phyloP scores from a whole-genome alignment of 208 protist genomes.

The Crithidia mellificae region DNA sequence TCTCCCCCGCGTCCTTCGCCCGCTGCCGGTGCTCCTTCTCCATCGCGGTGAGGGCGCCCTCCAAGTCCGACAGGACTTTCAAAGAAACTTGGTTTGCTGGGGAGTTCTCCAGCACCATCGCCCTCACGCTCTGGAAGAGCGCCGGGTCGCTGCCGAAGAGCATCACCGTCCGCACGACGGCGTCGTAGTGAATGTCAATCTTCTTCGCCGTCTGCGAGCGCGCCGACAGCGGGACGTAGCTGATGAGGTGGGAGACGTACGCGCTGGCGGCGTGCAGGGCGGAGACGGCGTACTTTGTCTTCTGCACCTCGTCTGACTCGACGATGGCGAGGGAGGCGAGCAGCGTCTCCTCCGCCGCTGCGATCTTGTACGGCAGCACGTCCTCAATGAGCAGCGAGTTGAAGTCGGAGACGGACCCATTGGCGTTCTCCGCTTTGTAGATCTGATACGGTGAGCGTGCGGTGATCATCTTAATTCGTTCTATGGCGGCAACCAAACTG shows the following conservation, averaged over 20 bases:
- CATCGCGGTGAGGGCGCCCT: slow-evolving; percentile 38
- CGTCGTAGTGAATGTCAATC: slow-evolving; percentile 51
- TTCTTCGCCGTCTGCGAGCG: slow-evolving; percentile 44
- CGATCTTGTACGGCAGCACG: slow-evolving; percentile 75
- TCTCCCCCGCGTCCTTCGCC: slow-evolving; percentile 53
- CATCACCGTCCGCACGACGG: slow-evolving; percentile 42
- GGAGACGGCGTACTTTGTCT: slow-evolving; percentile 53
- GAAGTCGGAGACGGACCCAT: slow-evolving; percentile 48
- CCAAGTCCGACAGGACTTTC: slow-evolving; percentile 44
- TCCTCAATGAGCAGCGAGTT: slow-evolving; percentile 59
- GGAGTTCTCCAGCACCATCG: slow-evolving; percentile 32
- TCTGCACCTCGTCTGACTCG: slow-evolving; percentile 34
- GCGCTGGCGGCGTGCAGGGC: slow-evolving; percentile 46
- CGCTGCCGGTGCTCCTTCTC: slow-evolving; percentile 54
- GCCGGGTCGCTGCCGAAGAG: slow-evolving; percentile 41
- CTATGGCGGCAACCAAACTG: too few relatives aligned
- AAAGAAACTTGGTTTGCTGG: slow-evolving; percentile 34
- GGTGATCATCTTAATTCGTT: too few relatives aligned
- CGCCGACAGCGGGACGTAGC: slow-evolving; percentile 56
- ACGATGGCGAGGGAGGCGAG: slow-evolving; percentile 54
- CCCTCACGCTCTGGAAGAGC: slow-evolving; percentile 35
- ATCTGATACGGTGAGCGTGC: slow-evolving; percentile 83
- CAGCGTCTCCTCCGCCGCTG: slow-evolving; percentile 62
- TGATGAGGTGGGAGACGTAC: slow-evolving; percentile 65
- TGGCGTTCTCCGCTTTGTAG: slow-evolving; percentile 46